Conservation (phyloP, 1,284 basidiomycete genomes). For the Puccinia horiana region DNA sequence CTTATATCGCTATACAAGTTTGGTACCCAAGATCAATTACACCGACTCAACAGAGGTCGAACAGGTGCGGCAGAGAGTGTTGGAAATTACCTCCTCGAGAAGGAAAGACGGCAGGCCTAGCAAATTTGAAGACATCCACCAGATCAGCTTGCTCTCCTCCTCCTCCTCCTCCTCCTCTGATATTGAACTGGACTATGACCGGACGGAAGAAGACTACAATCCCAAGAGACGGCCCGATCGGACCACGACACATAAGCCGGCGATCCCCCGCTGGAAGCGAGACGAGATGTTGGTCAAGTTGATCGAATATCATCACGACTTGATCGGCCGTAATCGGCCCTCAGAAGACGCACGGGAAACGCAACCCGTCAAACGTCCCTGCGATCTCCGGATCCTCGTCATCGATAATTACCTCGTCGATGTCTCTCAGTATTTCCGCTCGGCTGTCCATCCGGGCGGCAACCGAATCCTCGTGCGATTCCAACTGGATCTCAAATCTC, state of each 20-base stretch:
- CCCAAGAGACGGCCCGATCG: neutral
- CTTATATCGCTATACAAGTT: conserved; percentile 65
- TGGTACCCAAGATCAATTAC: conserved; percentile 62
- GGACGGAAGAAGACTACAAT: neutral
- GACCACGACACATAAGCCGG: neutral
- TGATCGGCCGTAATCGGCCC: neutral
- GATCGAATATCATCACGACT: neutral
- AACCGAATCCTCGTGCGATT: conserved; percentile 36
- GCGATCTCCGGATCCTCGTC: conserved; percentile 62
- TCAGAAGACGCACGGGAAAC: too few species aligned
- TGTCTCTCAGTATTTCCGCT: conserved; percentile 64
- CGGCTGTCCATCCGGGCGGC: conserved; percentile 54
- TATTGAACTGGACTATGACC: neutral
- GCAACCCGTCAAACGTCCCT: conserved; percentile 59
- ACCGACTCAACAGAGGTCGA: conserved; percentile 67
- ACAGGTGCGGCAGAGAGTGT: conserved; percentile 21
- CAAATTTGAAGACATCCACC: conserved; percentile 26
- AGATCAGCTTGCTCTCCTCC: conserved; percentile 22
- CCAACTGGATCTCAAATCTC: conserved; percentile 47
- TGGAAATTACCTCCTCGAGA: conserved; percentile 4
- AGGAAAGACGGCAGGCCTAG: neutral
- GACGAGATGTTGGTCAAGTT: conserved; percentile 10
- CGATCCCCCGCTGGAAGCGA: neutral
- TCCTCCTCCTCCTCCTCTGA: conserved; percentile 23
- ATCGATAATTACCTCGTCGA: conserved; percentile 70